Base-by-base conservation (phyloP, 371 early-diverging fungal genomes). In the Nematocida major region DNA sequence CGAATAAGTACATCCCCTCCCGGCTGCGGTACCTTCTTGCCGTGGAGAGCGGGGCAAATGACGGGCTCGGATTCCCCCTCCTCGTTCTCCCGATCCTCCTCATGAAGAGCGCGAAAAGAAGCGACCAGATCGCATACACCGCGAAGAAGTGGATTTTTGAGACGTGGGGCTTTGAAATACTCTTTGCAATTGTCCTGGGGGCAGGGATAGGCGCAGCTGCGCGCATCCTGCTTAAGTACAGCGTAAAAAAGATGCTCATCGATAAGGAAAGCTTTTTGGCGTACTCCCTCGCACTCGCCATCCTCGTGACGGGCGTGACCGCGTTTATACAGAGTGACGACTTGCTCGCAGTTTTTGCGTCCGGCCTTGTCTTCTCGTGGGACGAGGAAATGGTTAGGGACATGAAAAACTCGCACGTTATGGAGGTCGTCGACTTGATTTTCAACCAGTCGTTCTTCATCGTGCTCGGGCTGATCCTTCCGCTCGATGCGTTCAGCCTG, bases 381-480 rank as follows among this genome's bases (percentile, higher is more conserved):
- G 87, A 88, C 48, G 90, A 89, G 54, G 92, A 92, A 91, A 92
- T 92, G 84, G 87, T 89, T 49, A 82, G 89, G 47, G 92, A 93
- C 79, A 89, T 89, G 22, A 87, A 89, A 66, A 91, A 91, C 78
- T 89, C 90, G 0, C 90, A 91, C 49, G 86, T 94, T 22, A 91
- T 92, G 78, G 93, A 94, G 68, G 89, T 91, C 4, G 87, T 95
- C 59, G 95, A 94, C 81, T 88, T 89, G 83, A 81, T 94, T 61
- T 83, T 95, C 67, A 93, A 92, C 82, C 83, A 90, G 80, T 82
- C 91, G 2, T 90, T 92, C 63, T 96, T 96, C 85, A 87, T 94
- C 20, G 91, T 90, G 69, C 89, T 96, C 81, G 95, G 95, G 9
- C 85, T 91, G 0, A 87, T 87, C 28, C 89, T 94, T 61, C 42